A percentile compares a stretch with the other conserved stretches of the same genome.
phyloP scores from a whole-genome alignment of 805 yeast genomes.

The Blastobotrys chiropterorum region DNA sequence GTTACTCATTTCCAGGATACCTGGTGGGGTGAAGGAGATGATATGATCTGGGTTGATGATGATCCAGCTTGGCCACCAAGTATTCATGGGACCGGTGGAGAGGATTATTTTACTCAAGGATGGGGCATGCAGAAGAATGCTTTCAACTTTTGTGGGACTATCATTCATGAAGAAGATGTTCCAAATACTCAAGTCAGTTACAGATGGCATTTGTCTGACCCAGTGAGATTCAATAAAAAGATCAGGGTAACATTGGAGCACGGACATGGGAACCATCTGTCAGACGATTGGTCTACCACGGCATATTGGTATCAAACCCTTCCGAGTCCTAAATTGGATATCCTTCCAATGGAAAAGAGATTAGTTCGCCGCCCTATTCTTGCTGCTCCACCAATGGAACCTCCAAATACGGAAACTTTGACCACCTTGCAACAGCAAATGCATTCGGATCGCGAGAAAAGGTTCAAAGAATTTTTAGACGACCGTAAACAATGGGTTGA shows the following conservation, averaged over 20 bases:
- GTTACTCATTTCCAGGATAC: not conserved
- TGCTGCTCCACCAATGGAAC: not conserved
- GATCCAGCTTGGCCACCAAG: not conserved
- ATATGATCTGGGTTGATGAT: not conserved
- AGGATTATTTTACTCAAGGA: not conserved
- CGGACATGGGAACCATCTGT: not conserved
- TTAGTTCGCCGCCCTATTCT: not conserved
- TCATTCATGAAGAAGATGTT: constrained; percentile 1
- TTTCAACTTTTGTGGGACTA: not conserved
- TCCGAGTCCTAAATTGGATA: not conserved
- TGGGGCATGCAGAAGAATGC: not conserved
- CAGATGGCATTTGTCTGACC: not conserved
- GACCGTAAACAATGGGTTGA: not conserved
- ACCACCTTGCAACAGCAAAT: not conserved
- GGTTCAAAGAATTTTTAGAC: not conserved
- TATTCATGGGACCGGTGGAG: constrained; percentile 2
- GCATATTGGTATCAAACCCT: constrained; percentile 1
- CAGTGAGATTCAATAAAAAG: not conserved
- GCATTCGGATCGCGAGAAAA: not conserved
- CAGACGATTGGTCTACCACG: not conserved
- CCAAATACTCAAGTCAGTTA: not conserved
- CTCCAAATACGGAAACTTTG: not conserved
- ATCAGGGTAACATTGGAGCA: not conserved
- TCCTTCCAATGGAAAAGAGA: not conserved
- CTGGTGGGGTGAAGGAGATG: constrained; percentile 4